Base-by-base conservation (phyloP, 108 stramenopile genomes). In the Cyclotella choctawhatcheeana region DNA sequence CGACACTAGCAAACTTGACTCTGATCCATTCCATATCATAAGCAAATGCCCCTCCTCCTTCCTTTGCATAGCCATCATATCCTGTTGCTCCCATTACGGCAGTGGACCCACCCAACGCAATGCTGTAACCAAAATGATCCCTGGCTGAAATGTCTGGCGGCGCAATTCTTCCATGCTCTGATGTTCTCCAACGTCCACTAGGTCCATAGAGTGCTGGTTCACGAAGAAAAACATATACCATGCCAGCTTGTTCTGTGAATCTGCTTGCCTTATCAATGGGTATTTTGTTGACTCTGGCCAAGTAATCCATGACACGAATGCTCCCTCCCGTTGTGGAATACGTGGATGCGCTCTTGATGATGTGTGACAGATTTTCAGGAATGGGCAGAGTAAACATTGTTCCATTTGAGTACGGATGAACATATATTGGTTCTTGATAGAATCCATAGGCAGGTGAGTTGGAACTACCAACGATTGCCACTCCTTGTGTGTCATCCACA, bases 171-270 rank as follows among this genome's bases (percentile, higher is more conserved):
- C 77, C 75, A 18, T 54, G 59, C 54, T 93, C 91, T 12, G 59
- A 53, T 0, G 52, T 70, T 44, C 44, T 73, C 91, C 91, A 93
- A 21, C 33, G 65, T 32, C 56, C 84, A 21, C 71, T 58, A 2
- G 54, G 56, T 25, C 73, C 82, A 25, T 73, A 26, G 26, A 47
- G 51, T 18, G 69, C 84, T 8, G 80, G 62, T 20, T 76, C 32
- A 32, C 84, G 70, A 3, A 63, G 16, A 81, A 86, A 92, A 32
- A 88, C 85, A 69, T 94, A 94, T 1, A 85, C 51, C 2, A 87
- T 84, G 4, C 93, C 93, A 13, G 85, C 85, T 58, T 91, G 32
- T 68, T 73, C 74, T 10, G 73, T 61, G 48, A 58, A 73, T 52
- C 47, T 60, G 53, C 53, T 69, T 58, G 24, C 45, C 31, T 77